Percentiles rank a stretch among this genome's conserved stretches.
Conservation (phyloP, 2,329 filamentous ascomycete genomes). For the Hortaea sp. region DNA sequence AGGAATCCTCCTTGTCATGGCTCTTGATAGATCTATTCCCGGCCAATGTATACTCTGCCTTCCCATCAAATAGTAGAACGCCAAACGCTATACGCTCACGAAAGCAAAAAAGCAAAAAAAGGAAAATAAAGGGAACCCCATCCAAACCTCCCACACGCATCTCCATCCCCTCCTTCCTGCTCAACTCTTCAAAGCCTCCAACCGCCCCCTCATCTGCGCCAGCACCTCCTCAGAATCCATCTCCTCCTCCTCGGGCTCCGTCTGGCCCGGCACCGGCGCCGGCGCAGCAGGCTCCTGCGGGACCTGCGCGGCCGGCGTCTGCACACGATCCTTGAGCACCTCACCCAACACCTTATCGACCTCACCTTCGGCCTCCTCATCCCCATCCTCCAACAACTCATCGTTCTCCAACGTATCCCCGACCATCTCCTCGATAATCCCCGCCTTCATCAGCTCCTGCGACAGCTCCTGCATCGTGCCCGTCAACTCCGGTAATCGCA, state of each 20-base stretch:
- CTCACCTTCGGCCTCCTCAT: conserved; percentile 69
- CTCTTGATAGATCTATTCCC: too few species aligned
- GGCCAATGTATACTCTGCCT: too few species aligned
- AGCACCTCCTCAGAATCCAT: conserved; percentile 83
- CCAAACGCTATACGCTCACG: too few species aligned
- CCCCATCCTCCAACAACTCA: conserved; percentile 55
- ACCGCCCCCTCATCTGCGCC: conserved; percentile 82
- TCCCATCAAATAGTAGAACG: too few species aligned
- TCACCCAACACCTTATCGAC: conserved; percentile 90
- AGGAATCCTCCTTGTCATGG: too few species aligned
- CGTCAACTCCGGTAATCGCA: conserved; percentile 75
- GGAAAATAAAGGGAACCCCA: too few species aligned
- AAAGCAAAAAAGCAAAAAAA: too few species aligned
- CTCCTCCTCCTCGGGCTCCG: conserved; percentile 54
- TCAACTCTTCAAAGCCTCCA: conserved; percentile 84
- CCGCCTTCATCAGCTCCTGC: conserved; percentile 82
- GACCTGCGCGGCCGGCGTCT: conserved; percentile 45
- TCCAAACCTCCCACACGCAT: too few species aligned
- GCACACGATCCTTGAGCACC: conserved; percentile 72
- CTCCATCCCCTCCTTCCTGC: background rate
- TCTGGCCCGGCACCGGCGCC: conserved; percentile 36
- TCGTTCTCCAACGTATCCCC: conserved; percentile 71
- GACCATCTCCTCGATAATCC: conserved; percentile 96
- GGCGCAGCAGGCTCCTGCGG: conserved; percentile 34
- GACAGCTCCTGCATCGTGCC: conserved; percentile 83